Conservation (phyloP, 179 eudicot genomes). For the Spergularia azorica region DNA sequence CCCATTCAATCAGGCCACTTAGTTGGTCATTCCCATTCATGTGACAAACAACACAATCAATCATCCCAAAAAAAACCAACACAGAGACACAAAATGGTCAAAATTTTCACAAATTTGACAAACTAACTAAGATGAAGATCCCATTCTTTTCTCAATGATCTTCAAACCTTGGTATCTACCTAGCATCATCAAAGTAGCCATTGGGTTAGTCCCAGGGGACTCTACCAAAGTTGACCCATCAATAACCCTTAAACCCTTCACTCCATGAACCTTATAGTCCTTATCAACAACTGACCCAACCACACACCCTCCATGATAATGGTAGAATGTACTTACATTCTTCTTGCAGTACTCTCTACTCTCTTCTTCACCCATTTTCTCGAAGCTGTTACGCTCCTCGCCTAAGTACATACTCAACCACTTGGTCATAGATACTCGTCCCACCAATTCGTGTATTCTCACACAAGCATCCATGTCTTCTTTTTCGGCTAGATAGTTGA, state of each 20-base stretch:
- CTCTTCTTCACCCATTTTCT: constrained; percentile 32
- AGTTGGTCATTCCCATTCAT: no score
- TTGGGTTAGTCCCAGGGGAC: constrained; percentile 53
- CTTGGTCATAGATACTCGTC: constrained; percentile 28
- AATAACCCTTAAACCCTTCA: constrained; percentile 40
- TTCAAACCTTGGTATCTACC: constrained; percentile 50
- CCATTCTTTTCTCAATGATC: constrained; percentile 29
- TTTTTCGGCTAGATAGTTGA: constrained; percentile 38
- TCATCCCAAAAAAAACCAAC: no score
- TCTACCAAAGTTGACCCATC: constrained; percentile 52
- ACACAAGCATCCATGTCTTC: constrained; percentile 42
- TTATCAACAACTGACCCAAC: constrained; percentile 47
- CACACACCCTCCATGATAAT: constrained; percentile 49
- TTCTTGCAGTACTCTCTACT: constrained; percentile 39
- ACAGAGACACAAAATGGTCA: no score
- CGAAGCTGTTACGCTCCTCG: constrained; percentile 9
- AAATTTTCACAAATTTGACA: no score
- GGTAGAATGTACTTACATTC: constrained; percentile 46
- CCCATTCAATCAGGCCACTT: no score
- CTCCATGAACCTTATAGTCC: constrained; percentile 43
- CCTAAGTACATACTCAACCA: constrained; percentile 36
- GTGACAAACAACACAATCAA: no score
- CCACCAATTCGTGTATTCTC: constrained; percentile 32
- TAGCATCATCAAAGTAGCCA: constrained; percentile 52
- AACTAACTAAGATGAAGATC: constrained; percentile 1